Conservation (phyloP, 2,329 filamentous ascomycete species). For the Alternaria incomplexa region DNA sequence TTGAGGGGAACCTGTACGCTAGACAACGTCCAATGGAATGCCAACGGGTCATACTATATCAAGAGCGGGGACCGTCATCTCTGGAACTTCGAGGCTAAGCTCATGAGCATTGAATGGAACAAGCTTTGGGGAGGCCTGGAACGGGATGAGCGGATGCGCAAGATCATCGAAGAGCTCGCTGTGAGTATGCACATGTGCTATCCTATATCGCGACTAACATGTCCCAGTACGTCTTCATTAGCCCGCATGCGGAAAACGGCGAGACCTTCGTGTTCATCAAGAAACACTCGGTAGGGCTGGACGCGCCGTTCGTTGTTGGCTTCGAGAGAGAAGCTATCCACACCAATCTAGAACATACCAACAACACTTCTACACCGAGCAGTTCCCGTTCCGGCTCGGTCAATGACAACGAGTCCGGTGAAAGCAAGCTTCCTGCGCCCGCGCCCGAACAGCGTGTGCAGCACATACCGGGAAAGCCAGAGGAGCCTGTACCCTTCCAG, state of each 20-base stretch:
- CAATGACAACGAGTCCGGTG: too few relatives aligned
- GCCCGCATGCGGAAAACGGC: conserved; percentile 23
- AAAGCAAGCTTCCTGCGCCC: not conserved
- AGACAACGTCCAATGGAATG: conserved; percentile 27
- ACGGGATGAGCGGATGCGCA: not conserved
- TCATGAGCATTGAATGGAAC: conserved; percentile 20
- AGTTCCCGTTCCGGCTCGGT: not conserved
- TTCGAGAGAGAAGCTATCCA: conserved; percentile 22
- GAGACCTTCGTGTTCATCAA: conserved; percentile 38
- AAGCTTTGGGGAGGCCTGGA: conserved; percentile 19
- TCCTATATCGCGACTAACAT: conserved; percentile 11
- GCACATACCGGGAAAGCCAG: not conserved
- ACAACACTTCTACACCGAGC: not conserved
- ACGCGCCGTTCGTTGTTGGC: conserved; percentile 24
- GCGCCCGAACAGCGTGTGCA: not conserved
- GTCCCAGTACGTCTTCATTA: conserved; percentile 26
- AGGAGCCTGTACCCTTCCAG: conserved; percentile 4
- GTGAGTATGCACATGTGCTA: conserved; percentile 13
- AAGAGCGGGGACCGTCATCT: conserved; percentile 4
- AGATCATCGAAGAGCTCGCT: conserved; percentile 21
- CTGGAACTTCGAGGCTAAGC: conserved; percentile 18
- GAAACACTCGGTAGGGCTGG: conserved; percentile 16
- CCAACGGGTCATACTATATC: conserved; percentile 29
- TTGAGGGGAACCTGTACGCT: conserved; percentile 7
- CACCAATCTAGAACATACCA: conserved; percentile 6